Evolutionary conservation across 257 asterid genomes (phyloP).

Genomic region (Scutellaria barbata): DNA sequence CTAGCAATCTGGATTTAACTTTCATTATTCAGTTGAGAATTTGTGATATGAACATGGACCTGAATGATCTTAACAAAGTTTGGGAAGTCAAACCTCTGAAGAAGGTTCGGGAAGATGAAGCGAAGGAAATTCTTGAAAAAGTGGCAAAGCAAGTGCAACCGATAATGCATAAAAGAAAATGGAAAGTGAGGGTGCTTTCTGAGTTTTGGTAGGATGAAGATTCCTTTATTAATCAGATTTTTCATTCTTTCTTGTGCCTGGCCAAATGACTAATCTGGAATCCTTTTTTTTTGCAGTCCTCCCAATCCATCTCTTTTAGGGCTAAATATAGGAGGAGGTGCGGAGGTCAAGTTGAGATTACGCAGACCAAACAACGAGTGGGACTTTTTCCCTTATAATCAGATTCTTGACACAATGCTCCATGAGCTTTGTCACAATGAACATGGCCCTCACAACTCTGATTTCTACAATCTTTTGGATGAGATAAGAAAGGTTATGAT

Average conservation of each 20-base stretch:
- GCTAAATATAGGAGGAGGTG: constrained; percentile 77
- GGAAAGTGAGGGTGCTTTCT: constrained; percentile 80
- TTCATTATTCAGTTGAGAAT: constrained; percentile 30
- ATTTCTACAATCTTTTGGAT: constrained; percentile 82
- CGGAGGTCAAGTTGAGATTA: constrained; percentile 77
- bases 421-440: constrained; percentile 93
- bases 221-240: constrained; percentile 7
- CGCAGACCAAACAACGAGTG: constrained; percentile 76
- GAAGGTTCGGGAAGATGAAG: constrained; percentile 72
- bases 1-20: constrained; percentile 10
- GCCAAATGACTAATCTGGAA: constrained; percentile 27
- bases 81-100: constrained; percentile 78
- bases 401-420: constrained; percentile 83
- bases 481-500: constrained; percentile 71
- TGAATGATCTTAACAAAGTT: constrained; percentile 83
- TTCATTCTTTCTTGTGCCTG: neutral
- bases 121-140: constrained; percentile 74
- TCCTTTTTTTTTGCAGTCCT: constrained; percentile 56
- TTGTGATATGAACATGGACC: constrained; percentile 54
- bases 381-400: constrained; percentile 73
- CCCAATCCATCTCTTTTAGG: constrained; percentile 72
- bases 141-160: constrained; percentile 92
- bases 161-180: constrained; percentile 72
- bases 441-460: constrained; percentile 77
- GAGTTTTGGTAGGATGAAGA: constrained; percentile 65